Conservation (phyloP, 2,329 filamentous ascomycete species). For the Pleurostoma richardsiae region DNA sequence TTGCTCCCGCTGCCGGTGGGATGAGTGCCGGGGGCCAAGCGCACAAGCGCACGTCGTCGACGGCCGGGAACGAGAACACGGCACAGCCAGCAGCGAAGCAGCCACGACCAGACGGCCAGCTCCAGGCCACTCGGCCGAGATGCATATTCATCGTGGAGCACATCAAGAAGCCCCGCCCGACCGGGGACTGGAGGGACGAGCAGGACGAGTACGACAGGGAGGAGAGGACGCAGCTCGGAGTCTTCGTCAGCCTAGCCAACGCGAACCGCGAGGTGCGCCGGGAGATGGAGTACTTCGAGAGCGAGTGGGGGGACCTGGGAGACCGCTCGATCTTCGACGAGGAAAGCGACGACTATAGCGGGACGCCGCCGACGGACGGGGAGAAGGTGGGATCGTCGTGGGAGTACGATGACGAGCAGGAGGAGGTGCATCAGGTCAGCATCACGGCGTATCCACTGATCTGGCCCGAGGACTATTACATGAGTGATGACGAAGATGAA, state of each 20-base stretch:
- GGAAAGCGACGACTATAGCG: not conserved
- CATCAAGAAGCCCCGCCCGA: not conserved
- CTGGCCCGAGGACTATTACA: not conserved
- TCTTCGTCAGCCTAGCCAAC: not conserved
- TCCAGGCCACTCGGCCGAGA: not conserved
- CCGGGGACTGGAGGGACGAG: not conserved
- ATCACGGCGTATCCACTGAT: not conserved
- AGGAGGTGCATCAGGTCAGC: not conserved
- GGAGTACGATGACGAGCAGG: not conserved
- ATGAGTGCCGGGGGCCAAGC: too few relatives aligned
- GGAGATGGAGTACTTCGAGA: not conserved
- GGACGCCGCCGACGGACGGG: not conserved
- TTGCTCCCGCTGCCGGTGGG: too few relatives aligned
- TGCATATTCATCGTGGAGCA: not conserved
- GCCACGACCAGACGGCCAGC: not conserved
- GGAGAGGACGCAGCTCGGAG: not conserved
- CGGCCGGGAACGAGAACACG: not conserved
- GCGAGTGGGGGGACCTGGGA: not conserved
- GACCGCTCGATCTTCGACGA: not conserved
- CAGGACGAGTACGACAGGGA: not conserved
- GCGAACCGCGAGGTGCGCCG: not conserved
- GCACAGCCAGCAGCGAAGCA: not conserved
- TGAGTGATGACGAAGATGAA: not conserved
- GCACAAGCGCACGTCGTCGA: not conserved
- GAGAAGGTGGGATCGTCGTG: not conserved